Conservation (phyloP, 1,284 basidiomycete species). For the Pseudomicrostroma phylloplanum region DNA sequence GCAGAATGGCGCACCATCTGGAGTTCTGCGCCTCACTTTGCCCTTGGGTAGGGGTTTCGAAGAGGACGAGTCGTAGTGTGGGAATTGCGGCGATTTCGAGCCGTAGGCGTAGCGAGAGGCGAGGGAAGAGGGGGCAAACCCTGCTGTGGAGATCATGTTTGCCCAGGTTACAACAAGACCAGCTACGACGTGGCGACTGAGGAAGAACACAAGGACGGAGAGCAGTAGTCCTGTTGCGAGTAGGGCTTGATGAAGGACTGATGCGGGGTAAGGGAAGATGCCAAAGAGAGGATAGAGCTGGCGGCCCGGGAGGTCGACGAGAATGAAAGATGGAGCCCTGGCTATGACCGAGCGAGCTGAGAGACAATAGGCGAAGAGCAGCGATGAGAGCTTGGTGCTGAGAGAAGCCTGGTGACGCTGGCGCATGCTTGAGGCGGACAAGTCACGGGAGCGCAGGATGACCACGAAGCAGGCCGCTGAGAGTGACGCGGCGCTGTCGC, state of each 20-base stretch:
- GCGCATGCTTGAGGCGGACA: too few relatives aligned
- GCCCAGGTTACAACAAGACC: background rate
- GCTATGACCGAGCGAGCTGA: too few relatives aligned
- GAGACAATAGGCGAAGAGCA: too few relatives aligned
- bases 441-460: too few relatives aligned
- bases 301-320: background rate
- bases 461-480: too few relatives aligned
- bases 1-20: background rate
- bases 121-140: background rate
- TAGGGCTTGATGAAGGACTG: background rate
- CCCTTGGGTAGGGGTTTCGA: too few relatives aligned
- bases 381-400: too few relatives aligned
- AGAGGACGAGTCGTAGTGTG: background rate
- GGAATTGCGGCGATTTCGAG: background rate
- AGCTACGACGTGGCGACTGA: background rate
- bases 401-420: too few relatives aligned
- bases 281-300: slow-evolving; percentile 7
- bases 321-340: background rate
- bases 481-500: too few relatives aligned
- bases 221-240: background rate
- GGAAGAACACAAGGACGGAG: background rate
- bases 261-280: background rate
- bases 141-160: background rate
- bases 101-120: background rate
- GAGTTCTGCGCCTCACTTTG: background rate